Percentiles rank a stretch among this genome's conserved stretches.
phyloP scores from a whole-genome alignment of 2,329 filamentous ascomycete species.

The Chaetoscypha palmicola region DNA sequence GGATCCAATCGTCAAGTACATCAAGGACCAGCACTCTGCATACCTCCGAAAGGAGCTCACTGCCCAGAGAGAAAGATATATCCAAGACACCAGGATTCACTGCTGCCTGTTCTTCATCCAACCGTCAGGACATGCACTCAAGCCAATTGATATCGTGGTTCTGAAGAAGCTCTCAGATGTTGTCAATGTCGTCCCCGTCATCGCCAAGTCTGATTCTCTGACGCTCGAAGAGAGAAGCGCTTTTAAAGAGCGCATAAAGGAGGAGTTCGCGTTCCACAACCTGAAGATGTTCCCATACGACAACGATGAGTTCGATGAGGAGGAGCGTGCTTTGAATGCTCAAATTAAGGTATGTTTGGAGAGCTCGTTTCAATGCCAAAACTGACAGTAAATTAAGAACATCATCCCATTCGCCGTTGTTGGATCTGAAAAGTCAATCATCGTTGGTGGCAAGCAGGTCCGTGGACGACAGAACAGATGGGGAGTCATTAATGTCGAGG shows the following conservation, averaged over 20 bases:
- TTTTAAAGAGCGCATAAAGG: constrained; percentile 99
- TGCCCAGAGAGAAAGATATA: constrained; percentile 97
- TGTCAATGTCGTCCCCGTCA: constrained; percentile 97
- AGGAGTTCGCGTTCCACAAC: constrained; percentile 99
- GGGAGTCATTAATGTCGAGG: constrained; percentile 99
- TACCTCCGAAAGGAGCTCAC: constrained; percentile 99
- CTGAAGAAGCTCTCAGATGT: constrained; percentile 99
- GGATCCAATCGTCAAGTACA: constrained; percentile 99
- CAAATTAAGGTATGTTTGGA: constrained; percentile 90
- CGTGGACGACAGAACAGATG: constrained; percentile 97
- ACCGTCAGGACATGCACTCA: constrained; percentile 93
- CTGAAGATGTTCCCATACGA: constrained; percentile 99
- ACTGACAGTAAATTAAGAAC: no score
- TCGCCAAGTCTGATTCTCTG: constrained; percentile 94
- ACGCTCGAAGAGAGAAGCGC: constrained; percentile 91
- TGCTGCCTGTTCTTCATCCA: constrained; percentile 99
- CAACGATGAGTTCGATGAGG: constrained; percentile 96
- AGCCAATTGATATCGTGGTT: constrained; percentile 98
- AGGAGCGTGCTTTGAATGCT: constrained; percentile 87
- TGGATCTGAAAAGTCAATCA: constrained; percentile 95
- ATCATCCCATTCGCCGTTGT: constrained; percentile 97
- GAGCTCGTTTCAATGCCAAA: no score
- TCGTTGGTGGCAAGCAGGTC: constrained; percentile 95
- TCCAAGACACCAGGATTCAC: constrained; percentile 98
- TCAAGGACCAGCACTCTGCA: constrained; percentile 99